Percentiles rank a stretch among this genome's conserved stretches.
phyloP scores from a whole-genome alignment of 371 early-diverging fungal genomes.

The Circinella umbellata region DNA sequence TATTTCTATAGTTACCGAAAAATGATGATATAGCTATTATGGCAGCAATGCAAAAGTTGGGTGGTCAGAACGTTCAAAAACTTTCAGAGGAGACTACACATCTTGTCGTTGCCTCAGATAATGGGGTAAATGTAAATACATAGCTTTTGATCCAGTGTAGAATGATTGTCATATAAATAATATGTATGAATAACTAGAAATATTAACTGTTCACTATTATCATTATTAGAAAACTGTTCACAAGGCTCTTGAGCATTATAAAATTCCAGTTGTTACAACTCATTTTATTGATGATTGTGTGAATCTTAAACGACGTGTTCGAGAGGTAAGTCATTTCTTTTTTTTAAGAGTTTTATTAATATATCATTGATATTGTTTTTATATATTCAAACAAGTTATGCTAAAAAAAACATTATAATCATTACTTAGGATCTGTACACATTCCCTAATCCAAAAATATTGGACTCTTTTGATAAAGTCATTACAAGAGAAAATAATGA shows the following conservation, averaged over 20 bases:
- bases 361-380: too few relatives aligned
- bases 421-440: too few relatives aligned
- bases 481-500: too few relatives aligned
- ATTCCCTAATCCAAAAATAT: too few relatives aligned
- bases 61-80: constrained; percentile 57
- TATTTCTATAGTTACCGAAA: constrained; percentile 37
- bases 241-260: constrained; percentile 48
- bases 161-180: neutral
- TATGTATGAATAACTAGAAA: neutral
- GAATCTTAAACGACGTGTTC: constrained; percentile 53
- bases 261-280: constrained; percentile 67
- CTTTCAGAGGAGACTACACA: constrained; percentile 64
- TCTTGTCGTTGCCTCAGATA: constrained; percentile 48
- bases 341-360: too few relatives aligned
- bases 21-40: constrained; percentile 52
- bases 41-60: constrained; percentile 55
- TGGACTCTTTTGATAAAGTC: too few relatives aligned
- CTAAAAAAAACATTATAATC: too few relatives aligned
- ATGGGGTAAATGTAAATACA: constrained; percentile 46
- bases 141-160: neutral
- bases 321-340: constrained; percentile 35
- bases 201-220: neutral
- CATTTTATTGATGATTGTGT: constrained; percentile 84
- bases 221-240: constrained; percentile 9
- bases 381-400: too few relatives aligned